Evolutionary conservation across 2,329 filamentous ascomycete species (phyloP).

Genomic region (Alternaria consortialis): DNA sequence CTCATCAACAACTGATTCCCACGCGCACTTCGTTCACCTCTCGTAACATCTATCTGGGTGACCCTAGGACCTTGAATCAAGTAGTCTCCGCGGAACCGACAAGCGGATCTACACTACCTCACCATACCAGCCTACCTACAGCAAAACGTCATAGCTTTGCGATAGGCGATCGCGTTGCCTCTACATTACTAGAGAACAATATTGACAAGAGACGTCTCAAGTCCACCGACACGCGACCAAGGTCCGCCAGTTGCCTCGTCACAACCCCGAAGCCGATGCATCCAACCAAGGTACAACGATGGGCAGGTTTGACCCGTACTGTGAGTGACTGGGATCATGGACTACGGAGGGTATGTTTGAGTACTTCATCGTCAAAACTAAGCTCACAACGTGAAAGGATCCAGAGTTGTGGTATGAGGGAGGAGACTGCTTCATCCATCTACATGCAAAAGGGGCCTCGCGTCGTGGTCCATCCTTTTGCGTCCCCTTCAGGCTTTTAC

Average conservation of each 20-base stretch:
- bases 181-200: constrained; percentile 5
- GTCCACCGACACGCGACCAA: constrained; percentile 14
- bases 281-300: constrained; percentile 41
- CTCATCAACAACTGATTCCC: constrained; percentile 27
- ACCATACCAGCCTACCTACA: constrained; percentile 4
- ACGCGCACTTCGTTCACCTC: constrained; percentile 28
- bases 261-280: constrained; percentile 31
- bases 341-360: constrained; percentile 54
- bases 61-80: constrained; percentile 1
- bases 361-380: background rate
- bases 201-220: background rate
- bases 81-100: constrained; percentile 9
- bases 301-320: constrained; percentile 45
- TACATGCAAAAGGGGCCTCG: constrained; percentile 72
- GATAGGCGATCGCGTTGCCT: constrained; percentile 7
- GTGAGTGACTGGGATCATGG: constrained; percentile 55
- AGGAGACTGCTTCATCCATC: constrained; percentile 74
- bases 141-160: constrained; percentile 13
- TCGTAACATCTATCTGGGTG: background rate
- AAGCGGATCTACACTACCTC: constrained; percentile 8
- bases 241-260: constrained; percentile 31
- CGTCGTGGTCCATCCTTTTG: constrained; percentile 73
- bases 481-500: constrained; percentile 66
- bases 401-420: constrained; percentile 73
- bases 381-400: constrained; percentile 62